Conservation (phyloP, 163 green algal genomes). For the Scenedesmus sp. region DNA sequence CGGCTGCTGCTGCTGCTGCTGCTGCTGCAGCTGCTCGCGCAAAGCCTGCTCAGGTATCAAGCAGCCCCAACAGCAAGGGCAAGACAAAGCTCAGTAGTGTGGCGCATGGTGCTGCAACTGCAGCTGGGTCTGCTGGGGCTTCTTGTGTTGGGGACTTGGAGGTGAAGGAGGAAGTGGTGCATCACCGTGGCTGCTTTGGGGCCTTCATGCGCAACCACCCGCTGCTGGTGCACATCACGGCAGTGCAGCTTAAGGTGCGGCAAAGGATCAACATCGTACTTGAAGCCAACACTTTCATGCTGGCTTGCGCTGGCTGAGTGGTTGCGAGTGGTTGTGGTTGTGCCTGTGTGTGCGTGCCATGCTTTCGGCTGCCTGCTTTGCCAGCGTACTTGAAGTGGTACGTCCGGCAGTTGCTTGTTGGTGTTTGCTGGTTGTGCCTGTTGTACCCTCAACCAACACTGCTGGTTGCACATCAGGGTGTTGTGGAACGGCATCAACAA, state of each 20-base stretch:
- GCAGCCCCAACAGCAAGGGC: background rate
- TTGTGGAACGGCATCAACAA: no score
- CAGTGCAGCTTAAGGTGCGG: slow-evolving; percentile 1
- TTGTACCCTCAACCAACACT: no score
- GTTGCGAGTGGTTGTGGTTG: no score
- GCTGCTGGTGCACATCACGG: slow-evolving; percentile 32
- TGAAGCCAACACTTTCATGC: background rate
- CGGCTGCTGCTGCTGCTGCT: background rate
- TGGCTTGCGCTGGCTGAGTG: background rate
- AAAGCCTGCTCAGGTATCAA: background rate
- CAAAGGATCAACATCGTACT: background rate
- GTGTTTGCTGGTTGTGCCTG: no score
- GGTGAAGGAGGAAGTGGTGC: background rate
- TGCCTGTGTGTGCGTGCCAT: background rate
- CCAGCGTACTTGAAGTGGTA: no score
- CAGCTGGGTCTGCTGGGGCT: background rate
- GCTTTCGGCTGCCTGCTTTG: no score
- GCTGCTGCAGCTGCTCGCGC: background rate
- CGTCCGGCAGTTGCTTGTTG: no score
- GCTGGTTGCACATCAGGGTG: no score
- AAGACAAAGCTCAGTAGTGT: background rate
- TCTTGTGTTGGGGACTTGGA: background rate
- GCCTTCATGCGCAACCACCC: slow-evolving; percentile 24
- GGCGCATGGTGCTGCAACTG: background rate
- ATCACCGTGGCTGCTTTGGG: background rate